phyloP scores from a whole-genome alignment of 2,329 filamentous ascomycete species.

The Colletotrichum sp. region DNA sequence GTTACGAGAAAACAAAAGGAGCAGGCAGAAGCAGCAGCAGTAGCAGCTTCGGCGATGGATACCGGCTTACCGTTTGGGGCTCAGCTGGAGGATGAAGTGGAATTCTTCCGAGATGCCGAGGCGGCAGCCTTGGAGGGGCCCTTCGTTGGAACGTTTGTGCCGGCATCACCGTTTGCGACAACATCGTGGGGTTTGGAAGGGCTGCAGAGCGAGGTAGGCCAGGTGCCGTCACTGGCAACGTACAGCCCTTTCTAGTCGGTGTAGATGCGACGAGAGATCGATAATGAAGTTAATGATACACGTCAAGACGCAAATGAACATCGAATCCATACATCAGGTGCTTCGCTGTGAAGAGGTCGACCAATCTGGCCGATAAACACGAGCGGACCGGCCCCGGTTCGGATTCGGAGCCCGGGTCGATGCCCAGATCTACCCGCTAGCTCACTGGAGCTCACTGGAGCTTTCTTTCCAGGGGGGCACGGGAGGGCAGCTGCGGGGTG shows the following conservation, averaged over 20 bases:
- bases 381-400: too few species aligned
- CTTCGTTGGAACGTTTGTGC: background rate
- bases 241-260: background rate
- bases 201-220: background rate
- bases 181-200: background rate
- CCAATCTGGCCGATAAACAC: background rate
- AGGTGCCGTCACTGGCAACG: background rate
- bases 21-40: background rate
- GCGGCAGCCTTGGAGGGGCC: background rate
- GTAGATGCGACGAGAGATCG: background rate
- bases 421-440: background rate
- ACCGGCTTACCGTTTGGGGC: background rate
- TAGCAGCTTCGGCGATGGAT: background rate
- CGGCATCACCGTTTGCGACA: background rate
- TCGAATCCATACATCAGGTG: accelerated
- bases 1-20: background rate
- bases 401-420: background rate
- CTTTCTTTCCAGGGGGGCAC: background rate
- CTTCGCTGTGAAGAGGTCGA: background rate
- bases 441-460: background rate
- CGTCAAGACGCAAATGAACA: background rate
- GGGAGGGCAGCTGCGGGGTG: background rate
- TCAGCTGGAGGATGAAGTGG: constrained; percentile 10
- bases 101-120: background rate
- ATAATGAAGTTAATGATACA: background rate